Percentiles rank a stretch among this genome's conserved stretches.
These are phyloP conservation scores for Drechmeria coniospora DNA, from an alignment of 2,329 filamentous ascomycete genomes.

Conservation along the genomic window DNA sequence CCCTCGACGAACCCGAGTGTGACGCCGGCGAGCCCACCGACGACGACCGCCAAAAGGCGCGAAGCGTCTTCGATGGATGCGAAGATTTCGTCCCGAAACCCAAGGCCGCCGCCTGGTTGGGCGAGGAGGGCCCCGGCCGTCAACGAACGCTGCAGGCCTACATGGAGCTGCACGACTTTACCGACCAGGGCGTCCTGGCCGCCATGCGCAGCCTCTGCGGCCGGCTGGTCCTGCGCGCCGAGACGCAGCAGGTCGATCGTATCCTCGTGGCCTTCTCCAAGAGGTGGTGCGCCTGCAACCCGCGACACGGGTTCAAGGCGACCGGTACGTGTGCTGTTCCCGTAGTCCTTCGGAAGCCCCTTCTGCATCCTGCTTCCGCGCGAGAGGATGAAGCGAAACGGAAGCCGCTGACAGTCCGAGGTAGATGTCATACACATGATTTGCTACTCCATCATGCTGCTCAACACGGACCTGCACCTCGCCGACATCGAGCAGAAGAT, in stretches of 20 bases:
- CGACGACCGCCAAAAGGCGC: slow-evolving; percentile 62
- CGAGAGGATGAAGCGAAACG: slow-evolving; percentile 10
- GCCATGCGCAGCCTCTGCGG: slow-evolving; percentile 69
- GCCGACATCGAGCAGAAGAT: slow-evolving; percentile 95
- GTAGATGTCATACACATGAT: slow-evolving; percentile 94
- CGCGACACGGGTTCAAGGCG: slow-evolving; percentile 82
- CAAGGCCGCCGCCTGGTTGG: slow-evolving; percentile 76
- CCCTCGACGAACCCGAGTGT: slow-evolving; percentile 42
- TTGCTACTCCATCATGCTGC: slow-evolving; percentile 84
- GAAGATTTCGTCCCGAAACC: slow-evolving; percentile 69
- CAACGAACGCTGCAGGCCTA: slow-evolving; percentile 56
- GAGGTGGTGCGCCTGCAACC: slow-evolving; percentile 88
- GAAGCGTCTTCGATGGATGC: slow-evolving; percentile 69
- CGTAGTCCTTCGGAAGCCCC: too few species aligned
- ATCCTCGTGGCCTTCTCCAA: slow-evolving; percentile 80
- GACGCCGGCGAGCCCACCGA: slow-evolving; percentile 43
- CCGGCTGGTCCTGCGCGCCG: slow-evolving; percentile 68
- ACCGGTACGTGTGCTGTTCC: slow-evolving; percentile 41
- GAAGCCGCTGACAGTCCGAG: too few species aligned
- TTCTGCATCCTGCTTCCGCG: too few species aligned
- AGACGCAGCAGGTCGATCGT: slow-evolving; percentile 93
- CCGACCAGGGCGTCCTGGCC: slow-evolving; percentile 61
- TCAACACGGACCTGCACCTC: slow-evolving; percentile 91
- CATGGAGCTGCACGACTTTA: slow-evolving; percentile 85
- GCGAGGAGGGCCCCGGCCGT: slow-evolving; percentile 50